Conservation (phyloP, 1,284 basidiomycete species). For the Volvariella volvacea region DNA sequence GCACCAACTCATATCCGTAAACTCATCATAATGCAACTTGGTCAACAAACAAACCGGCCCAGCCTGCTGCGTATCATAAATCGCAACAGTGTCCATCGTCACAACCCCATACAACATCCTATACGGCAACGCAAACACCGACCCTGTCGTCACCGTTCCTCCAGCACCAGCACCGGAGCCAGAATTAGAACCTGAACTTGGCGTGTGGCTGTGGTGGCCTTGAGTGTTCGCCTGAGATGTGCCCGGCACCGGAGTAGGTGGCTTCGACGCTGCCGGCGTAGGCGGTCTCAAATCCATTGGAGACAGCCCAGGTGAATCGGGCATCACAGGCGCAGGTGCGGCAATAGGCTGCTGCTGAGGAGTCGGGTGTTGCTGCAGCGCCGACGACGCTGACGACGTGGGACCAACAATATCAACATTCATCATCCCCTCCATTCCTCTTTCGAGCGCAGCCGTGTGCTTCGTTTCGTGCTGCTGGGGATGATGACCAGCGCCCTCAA, state of each 20-base stretch:
- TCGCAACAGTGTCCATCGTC: slow-evolving; percentile 92
- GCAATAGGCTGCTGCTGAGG: slow-evolving; percentile 30
- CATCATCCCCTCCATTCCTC: slow-evolving; percentile 63
- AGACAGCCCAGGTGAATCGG: slow-evolving; percentile 56
- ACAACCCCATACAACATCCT: slow-evolving; percentile 95
- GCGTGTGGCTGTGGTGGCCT: slow-evolving; percentile 16
- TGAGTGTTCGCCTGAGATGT: slow-evolving; percentile 11
- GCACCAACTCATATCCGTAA: slow-evolving; percentile 95
- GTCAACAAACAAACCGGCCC: slow-evolving; percentile 90
- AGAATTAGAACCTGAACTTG: slow-evolving; percentile 10
- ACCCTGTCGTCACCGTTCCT: slow-evolving; percentile 30
- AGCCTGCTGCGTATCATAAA: slow-evolving; percentile 97
- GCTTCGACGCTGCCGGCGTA: slow-evolving; percentile 52
- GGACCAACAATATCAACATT: slow-evolving; percentile 55
- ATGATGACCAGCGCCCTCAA: slow-evolving; percentile 31
- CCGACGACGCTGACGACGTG: slow-evolving; percentile 7
- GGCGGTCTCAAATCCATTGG: slow-evolving; percentile 51
- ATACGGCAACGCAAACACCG: slow-evolving; percentile 87
- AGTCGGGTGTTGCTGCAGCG: slow-evolving; percentile 14
- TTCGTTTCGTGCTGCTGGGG: not conserved
- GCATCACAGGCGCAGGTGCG: slow-evolving; percentile 33
- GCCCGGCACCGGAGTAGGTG: slow-evolving; percentile 35
- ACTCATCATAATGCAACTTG: slow-evolving; percentile 96
- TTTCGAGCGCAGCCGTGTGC: slow-evolving; percentile 35
- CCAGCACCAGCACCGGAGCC: slow-evolving; percentile 6